Conservation (phyloP, 202 grass and related monocot genomes). For the Eragrostis tef region DNA sequence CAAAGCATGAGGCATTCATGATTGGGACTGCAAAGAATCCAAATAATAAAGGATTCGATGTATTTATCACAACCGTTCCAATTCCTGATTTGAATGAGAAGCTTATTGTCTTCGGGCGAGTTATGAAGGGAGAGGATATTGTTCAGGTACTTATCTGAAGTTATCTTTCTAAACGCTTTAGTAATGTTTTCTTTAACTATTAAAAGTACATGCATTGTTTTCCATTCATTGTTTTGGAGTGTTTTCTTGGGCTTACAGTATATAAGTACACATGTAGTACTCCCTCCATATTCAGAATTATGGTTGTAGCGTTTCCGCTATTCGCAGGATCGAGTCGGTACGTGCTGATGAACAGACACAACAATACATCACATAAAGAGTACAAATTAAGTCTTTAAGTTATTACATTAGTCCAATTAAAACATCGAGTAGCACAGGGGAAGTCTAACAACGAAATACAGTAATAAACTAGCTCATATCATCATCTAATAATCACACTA, state of each 20-base stretch:
- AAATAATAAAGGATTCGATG: constrained; percentile 85
- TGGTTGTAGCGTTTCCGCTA: too few species aligned
- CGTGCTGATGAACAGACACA: too few species aligned
- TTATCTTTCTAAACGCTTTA: constrained; percentile 23
- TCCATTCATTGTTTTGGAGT: not conserved
- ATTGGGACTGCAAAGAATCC: constrained; percentile 79
- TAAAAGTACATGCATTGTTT: not conserved
- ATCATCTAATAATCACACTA: too few species aligned
- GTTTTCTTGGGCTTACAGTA: constrained; percentile 4
- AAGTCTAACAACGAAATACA: too few species aligned
- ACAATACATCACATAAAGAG: too few species aligned
- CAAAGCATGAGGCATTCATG: constrained; percentile 94
- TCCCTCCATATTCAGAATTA: too few species aligned
- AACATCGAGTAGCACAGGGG: too few species aligned
- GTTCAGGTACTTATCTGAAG: constrained; percentile 70
- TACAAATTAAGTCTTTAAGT: too few species aligned
- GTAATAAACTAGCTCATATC: too few species aligned
- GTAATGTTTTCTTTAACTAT: not conserved
- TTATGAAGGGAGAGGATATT: constrained; percentile 85
- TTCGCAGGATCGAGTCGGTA: too few species aligned
- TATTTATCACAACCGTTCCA: constrained; percentile 94
- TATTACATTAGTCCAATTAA: too few species aligned
- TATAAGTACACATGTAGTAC: not conserved
- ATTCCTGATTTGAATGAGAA: constrained; percentile 95
- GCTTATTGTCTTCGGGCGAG: constrained; percentile 83